These are phyloP conservation scores for Paraphoma chrysanthemicola DNA, from an alignment of 2,329 filamentous ascomycete genomes.

Conservation along the genomic window DNA sequence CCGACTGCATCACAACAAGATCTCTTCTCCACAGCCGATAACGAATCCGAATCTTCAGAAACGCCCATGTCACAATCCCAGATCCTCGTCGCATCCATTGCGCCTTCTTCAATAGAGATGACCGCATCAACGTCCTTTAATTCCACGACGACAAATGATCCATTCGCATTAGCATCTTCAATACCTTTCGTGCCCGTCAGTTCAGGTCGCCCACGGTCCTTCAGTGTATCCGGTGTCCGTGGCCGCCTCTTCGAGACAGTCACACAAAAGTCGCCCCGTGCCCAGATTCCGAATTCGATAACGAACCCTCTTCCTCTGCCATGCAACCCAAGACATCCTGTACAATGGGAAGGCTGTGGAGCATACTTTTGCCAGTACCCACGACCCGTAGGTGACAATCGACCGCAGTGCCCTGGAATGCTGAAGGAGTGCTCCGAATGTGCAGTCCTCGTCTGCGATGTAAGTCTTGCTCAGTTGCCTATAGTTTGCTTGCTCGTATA, in stretches of 20 bases:
- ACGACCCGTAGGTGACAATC: slow-evolving; percentile 47
- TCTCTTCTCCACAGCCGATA: slow-evolving; percentile 28
- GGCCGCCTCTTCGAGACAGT: slow-evolving; percentile 34
- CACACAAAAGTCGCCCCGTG: slow-evolving; percentile 26
- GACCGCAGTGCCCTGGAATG: slow-evolving; percentile 44
- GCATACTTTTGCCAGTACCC: slow-evolving; percentile 51
- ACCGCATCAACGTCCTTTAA: slow-evolving; percentile 35
- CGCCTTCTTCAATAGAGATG: slow-evolving; percentile 36
- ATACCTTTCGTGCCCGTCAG: slow-evolving; percentile 41
- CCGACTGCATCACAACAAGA: slow-evolving; percentile 31
- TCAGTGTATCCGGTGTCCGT: slow-evolving; percentile 47
- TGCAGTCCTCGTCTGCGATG: slow-evolving; percentile 50
- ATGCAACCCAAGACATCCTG: slow-evolving; percentile 49
- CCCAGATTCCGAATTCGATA: slow-evolving; percentile 31
- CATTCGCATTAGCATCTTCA: slow-evolving; percentile 29
- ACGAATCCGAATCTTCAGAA: slow-evolving; percentile 36
- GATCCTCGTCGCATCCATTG: slow-evolving; percentile 33
- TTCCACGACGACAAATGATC: slow-evolving; percentile 30
- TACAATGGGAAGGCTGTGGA: slow-evolving; percentile 53
- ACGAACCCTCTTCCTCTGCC: slow-evolving; percentile 46
- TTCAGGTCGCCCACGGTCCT: slow-evolving; percentile 45
- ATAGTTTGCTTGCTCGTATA: background rate
- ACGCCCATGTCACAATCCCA: slow-evolving; percentile 46
- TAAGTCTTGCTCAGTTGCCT: slow-evolving; percentile 27
- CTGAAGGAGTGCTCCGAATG: slow-evolving; percentile 50